Evolutionary conservation across 1,284 basidiomycete genomes (phyloP), one percentile per base, ranked within the genome.

Genomic region (Cryptococcus neoformans): DNA sequence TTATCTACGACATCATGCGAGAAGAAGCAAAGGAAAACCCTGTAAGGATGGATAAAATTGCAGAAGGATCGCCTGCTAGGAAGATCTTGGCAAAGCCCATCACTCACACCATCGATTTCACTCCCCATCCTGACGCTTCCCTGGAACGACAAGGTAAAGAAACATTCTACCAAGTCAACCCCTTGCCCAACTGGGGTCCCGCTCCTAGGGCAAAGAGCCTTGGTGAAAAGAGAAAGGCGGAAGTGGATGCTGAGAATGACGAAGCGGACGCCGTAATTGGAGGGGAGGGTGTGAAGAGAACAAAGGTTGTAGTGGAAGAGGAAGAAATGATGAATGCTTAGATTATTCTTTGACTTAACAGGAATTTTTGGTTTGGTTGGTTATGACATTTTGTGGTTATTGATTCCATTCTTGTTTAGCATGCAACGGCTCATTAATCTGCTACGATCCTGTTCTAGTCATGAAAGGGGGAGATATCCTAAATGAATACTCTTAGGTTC

Each of bases 101-200:
- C 58, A 81, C 79, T 47, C 78, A 80, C 56, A 80, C 83, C 54
- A 85, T 90, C 44, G 85, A 89, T 71, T 91, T 96, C 69, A 83
- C 80, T 39, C 82, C 78, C 48, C 89, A 95, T 72, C 85, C 87
- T 0, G 80, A 83, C 6, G 83, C 85, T 0, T 83, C 84, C 55
- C 81, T 64, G 34, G 71, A 73, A 21, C 58, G 59, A 50, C 55
- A 56, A 39, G 69, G 65, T 16, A 90, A 90, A 67, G 79, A 92
- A 7, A 89, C 94, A 0, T 83, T 90, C 49, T 98, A 98, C 78
- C 95, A 96, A 77, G 82, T 85, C 65, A 98, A 97, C 73, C 95
- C 95, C 3, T 82, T 86, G 42, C 83, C 88, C 2, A 85, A 96
- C 72, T 99, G 95, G 95, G 95, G 95, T 0, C 95, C 95, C 0